Percentiles rank a stretch among this genome's conserved stretches.
These are phyloP conservation scores for Seiridium unicorne DNA, from an alignment of 2,329 filamentous ascomycete species.

Conservation along the genomic window DNA sequence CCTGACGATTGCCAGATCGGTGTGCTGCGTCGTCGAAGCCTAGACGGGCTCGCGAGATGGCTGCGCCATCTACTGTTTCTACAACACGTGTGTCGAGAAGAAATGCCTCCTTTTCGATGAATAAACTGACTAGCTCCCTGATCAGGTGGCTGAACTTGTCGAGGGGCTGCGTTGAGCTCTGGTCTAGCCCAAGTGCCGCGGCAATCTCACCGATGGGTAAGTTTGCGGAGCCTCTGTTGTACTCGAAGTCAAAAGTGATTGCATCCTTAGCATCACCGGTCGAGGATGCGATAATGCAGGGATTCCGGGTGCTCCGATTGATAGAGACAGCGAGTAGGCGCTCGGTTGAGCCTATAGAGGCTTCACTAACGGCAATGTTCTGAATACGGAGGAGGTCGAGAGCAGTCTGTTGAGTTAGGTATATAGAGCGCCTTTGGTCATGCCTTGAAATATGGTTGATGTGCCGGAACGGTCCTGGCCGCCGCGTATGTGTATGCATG, in stretches of 20 bases:
- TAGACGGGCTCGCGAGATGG: constrained; percentile 54
- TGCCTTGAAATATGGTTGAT: neutral
- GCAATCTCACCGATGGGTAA: constrained; percentile 39
- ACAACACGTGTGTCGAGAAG: constrained; percentile 52
- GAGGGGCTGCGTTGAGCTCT: constrained; percentile 38
- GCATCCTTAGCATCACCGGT: constrained; percentile 40
- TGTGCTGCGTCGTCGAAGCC: constrained; percentile 71
- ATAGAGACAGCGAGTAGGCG: constrained; percentile 63
- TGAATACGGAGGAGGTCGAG: constrained; percentile 53
- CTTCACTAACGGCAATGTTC: constrained; percentile 41
- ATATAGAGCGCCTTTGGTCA: constrained; percentile 48
- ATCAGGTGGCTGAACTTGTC: constrained; percentile 48
- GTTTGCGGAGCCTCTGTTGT: constrained; percentile 44
- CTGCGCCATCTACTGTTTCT: constrained; percentile 30
- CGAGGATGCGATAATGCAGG: constrained; percentile 63
- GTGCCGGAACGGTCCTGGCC: constrained; percentile 16
- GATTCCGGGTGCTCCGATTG: constrained; percentile 60
- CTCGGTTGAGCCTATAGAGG: constrained; percentile 31
- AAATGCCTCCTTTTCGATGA: constrained; percentile 64
- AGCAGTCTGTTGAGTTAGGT: constrained; percentile 52
- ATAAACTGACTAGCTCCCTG: constrained; percentile 54
- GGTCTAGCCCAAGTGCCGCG: constrained; percentile 52
- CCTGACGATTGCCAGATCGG: constrained; percentile 59
- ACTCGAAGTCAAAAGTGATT: constrained; percentile 61
- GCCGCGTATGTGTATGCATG: constrained; percentile 45